These are phyloP conservation scores for Physaria fendleri DNA, from an alignment of 345 rosid genomes.

Conservation along the genomic window DNA sequence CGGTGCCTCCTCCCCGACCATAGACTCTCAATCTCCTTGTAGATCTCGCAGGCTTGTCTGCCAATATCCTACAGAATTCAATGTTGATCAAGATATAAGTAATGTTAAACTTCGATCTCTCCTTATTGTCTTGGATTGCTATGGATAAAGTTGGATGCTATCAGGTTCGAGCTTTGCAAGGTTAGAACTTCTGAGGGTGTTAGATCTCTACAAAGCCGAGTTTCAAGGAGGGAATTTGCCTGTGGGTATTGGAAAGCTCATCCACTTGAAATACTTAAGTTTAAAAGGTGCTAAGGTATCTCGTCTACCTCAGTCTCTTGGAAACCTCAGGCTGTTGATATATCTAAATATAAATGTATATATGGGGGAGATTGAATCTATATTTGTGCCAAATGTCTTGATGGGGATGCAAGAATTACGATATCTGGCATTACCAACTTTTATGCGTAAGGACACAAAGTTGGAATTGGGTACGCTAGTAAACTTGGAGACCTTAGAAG, in stretches of 20 bases:
- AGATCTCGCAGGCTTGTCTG: constrained; percentile 21
- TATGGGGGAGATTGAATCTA: neutral
- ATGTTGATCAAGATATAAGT: neutral
- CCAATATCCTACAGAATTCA: neutral
- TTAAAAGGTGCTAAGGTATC: neutral
- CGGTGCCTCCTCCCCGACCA: neutral
- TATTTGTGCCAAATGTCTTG: neutral
- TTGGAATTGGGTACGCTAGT: neutral
- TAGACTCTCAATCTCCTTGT: neutral
- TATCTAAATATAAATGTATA: neutral
- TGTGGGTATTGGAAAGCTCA: constrained; percentile 24
- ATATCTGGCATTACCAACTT: neutral
- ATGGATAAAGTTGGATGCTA: neutral
- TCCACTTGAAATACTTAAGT: constrained; percentile 24
- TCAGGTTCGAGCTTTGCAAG: neutral
- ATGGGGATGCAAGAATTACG: constrained; percentile 6
- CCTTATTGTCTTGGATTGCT: neutral
- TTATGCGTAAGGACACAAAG: neutral
- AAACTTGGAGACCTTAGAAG: neutral
- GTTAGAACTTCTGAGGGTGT: constrained; percentile 23
- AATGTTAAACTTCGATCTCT: neutral
- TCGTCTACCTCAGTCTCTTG: constrained; percentile 17
- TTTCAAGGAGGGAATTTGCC: constrained; percentile 8
- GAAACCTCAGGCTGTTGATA: constrained; percentile 2
- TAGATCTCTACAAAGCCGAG: constrained; percentile 20